Base-by-base conservation (phyloP, 352 stramenopile species). In the Phytophthora chlamydospora region DNA sequence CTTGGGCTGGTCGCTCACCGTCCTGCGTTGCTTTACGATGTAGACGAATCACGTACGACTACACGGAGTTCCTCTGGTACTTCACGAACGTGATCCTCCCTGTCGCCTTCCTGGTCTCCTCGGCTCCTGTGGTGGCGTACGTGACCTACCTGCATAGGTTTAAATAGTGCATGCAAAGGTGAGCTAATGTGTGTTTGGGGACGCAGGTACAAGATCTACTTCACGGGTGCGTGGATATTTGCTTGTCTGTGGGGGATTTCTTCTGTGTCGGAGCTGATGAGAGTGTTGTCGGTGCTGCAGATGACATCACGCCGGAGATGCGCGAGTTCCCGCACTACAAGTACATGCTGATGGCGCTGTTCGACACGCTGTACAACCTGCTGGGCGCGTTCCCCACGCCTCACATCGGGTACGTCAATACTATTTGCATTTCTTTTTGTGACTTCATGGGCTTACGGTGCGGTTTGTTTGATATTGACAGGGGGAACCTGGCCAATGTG, bases 21-120 rank as follows among this genome's bases (percentile, higher is more conserved):
- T 40, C 6, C 3, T 53, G 24, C 48, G 46, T 6, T 10, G 6
- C 24, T 40, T 21, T 36, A 12, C 21, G 17, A 17, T 66, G 65
- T 71, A 92, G 85, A 29, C 86, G 86, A 53, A 90, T 95, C 59
- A 93, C 86, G 58, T 95, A 93, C 59, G 84, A 92, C 56, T 95
- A 95, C 70, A 87, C 76, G n/a, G 72, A 76, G 17, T 95, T 93
- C 62, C 78, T 95, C 10, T 96, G 85, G 85, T 96, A 95, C 65
- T 95, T 95, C 33, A 83, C 80, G 31, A 93, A 94, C 59, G 72
- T 93, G 34, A 89, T 96, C 62, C 75, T 90, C 27, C 81, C 83
- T 38, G 68, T 95, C 33, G 77, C 80, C 12, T 96, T 94, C 58
- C 47, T 92, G 1, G 62, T 89, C 27, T 91, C 83, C 6, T 85